A percentile compares a stretch with the other conserved stretches of the same genome.
phyloP scores from a whole-genome alignment of 306 rosid genomes.

The Hippophae gyantsensis region DNA sequence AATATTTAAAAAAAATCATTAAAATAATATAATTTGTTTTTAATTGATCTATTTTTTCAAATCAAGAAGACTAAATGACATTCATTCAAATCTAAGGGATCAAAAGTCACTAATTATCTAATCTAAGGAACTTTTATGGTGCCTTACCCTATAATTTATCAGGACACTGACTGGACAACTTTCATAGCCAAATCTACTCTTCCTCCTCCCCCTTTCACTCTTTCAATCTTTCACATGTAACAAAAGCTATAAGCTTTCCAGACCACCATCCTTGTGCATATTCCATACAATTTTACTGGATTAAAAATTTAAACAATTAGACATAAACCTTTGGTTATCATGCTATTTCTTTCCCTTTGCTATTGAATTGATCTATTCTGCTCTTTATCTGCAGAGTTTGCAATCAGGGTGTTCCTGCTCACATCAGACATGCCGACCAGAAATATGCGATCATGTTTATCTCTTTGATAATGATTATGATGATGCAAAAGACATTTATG shows the following conservation, averaged over 20 bases:
- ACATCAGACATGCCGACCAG: conserved; percentile 57
- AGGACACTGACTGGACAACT: too few relatives aligned
- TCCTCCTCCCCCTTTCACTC: not conserved
- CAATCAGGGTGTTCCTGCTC: conserved; percentile 84
- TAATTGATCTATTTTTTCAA: too few relatives aligned
- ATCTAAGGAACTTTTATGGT: too few relatives aligned
- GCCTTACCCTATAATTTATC: too few relatives aligned
- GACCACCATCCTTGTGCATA: not conserved
- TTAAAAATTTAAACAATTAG: not conserved
- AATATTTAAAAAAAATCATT: too few relatives aligned
- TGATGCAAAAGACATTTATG: conserved; percentile 81
- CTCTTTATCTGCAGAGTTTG: conserved; percentile 40
- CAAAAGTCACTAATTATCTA: too few relatives aligned
- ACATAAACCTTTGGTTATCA: not conserved
- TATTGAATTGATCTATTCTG: conserved; percentile 6
- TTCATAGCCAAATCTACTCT: not conserved
- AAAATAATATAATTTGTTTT: too few relatives aligned
- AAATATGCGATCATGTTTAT: conserved; percentile 87
- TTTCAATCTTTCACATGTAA: not conserved
- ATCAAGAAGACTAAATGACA: too few relatives aligned
- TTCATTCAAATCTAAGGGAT: too few relatives aligned
- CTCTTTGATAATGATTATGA: conserved; percentile 83
- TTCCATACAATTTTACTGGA: not conserved
- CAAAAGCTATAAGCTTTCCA: not conserved
- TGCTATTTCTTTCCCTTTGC: conserved; percentile 8